phyloP scores from a whole-genome alignment of 2,329 filamentous ascomycete genomes.

The Eutypella sp. region DNA sequence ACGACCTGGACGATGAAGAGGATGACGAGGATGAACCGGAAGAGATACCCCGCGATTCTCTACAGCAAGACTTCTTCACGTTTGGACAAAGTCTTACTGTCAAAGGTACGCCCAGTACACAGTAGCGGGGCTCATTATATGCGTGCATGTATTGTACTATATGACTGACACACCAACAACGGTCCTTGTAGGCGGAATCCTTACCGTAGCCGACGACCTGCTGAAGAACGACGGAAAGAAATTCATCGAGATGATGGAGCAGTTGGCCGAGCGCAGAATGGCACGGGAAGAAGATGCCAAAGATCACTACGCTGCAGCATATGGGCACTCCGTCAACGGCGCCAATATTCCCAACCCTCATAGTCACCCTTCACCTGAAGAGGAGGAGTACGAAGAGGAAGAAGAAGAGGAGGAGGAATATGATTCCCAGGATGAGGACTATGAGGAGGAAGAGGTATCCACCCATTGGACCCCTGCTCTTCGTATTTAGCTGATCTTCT shows the following conservation, averaged over 20 bases:
- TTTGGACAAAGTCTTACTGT: constrained; percentile 97
- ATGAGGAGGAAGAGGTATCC: constrained; percentile 73
- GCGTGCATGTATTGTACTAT: constrained; percentile 29
- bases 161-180: too few species aligned
- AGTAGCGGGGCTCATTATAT: too few species aligned
- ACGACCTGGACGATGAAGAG: constrained; percentile 42
- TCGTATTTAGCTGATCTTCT: constrained; percentile 21
- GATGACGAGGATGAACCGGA: constrained; percentile 48
- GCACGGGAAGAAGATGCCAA: constrained; percentile 89
- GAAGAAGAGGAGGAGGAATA: constrained; percentile 58
- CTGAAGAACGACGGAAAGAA: constrained; percentile 99
- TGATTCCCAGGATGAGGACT: constrained; percentile 59
- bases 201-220: constrained; percentile 96
- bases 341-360: constrained; percentile 52
- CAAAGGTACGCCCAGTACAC: too few species aligned
- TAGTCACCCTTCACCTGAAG: constrained; percentile 70
- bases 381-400: constrained; percentile 69
- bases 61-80: constrained; percentile 84
- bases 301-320: constrained; percentile 56
- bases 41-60: constrained; percentile 55
- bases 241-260: constrained; percentile 99
- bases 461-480: constrained; percentile 3
- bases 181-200: constrained; percentile 71
- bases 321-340: constrained; percentile 54
- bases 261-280: constrained; percentile 95